Percentiles rank a stretch among this genome's conserved stretches.
These are phyloP conservation scores for Neonectria coccinea DNA, from an alignment of 2,329 filamentous ascomycete species.

Conservation along the genomic window DNA sequence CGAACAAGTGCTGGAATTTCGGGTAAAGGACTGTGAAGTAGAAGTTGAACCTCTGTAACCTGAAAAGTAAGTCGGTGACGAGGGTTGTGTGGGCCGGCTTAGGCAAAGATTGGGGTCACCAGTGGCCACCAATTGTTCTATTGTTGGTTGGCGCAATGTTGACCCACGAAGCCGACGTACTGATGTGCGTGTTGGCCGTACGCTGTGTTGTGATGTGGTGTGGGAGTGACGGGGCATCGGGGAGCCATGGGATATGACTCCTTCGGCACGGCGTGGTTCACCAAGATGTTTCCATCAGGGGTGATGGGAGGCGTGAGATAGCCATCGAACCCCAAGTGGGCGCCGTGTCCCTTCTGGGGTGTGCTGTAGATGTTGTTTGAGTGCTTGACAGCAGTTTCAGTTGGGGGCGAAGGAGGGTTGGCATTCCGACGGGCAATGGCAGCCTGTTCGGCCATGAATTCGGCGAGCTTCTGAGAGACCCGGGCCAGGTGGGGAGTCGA, in stretches of 20 bases:
- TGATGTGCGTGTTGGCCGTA: slow-evolving; percentile 52
- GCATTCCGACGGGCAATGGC: slow-evolving; percentile 63
- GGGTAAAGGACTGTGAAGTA: slow-evolving; percentile 34
- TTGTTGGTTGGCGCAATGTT: slow-evolving; percentile 57
- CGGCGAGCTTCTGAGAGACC: slow-evolving; percentile 66
- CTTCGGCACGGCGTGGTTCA: slow-evolving; percentile 57
- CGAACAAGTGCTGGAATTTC: slow-evolving; percentile 43
- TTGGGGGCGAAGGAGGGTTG: slow-evolving; percentile 70
- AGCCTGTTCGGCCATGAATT: slow-evolving; percentile 70
- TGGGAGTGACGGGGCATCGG: slow-evolving; percentile 72
- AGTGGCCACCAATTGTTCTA: slow-evolving; percentile 43
- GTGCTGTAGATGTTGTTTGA: slow-evolving; percentile 78
- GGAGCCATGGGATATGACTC: slow-evolving; percentile 62
- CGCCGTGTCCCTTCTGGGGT: slow-evolving; percentile 79
- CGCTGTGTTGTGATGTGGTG: slow-evolving; percentile 58
- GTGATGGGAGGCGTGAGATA: slow-evolving; percentile 90
- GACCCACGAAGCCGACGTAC: slow-evolving; percentile 55
- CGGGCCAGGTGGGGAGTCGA: slow-evolving; percentile 64
- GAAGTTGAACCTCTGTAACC: slow-evolving; percentile 21
- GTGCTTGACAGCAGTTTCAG: slow-evolving; percentile 64
- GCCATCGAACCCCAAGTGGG: slow-evolving; percentile 74
- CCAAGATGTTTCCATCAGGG: slow-evolving; percentile 74
- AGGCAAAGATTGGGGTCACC: slow-evolving; percentile 7
- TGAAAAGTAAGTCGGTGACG: slow-evolving; percentile 20
- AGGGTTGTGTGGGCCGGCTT: slow-evolving; percentile 19